Percentiles rank a stretch among this genome's conserved stretches.
phyloP scores from a whole-genome alignment of 2,329 filamentous ascomycete species.

The Colletotrichum tofieldiae region DNA sequence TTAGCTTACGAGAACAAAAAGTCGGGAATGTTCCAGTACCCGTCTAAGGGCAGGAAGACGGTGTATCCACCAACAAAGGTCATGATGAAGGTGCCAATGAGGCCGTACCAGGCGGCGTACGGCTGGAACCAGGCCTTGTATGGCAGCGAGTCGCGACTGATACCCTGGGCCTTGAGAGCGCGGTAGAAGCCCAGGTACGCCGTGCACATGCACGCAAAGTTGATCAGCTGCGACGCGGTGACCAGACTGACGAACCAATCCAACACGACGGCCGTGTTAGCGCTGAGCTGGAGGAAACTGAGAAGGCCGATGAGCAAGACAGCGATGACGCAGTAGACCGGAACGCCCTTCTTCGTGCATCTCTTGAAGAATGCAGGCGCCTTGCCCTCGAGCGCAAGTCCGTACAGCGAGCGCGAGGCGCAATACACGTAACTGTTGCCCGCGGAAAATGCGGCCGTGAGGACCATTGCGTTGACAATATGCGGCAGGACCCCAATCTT shows the following conservation, averaged over 20 bases:
- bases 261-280: constrained; percentile 76
- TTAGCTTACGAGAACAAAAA: constrained; percentile 79
- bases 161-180: constrained; percentile 78
- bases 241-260: constrained; percentile 80
- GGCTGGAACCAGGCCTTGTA: constrained; percentile 81
- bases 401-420: constrained; percentile 78
- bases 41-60: constrained; percentile 75
- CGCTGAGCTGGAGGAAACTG: constrained; percentile 81
- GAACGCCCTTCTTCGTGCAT: constrained; percentile 77
- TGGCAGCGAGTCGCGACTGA: constrained; percentile 77
- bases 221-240: constrained; percentile 82
- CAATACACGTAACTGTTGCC: constrained; percentile 78
- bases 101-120: constrained; percentile 78
- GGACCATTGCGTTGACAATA: constrained; percentile 81
- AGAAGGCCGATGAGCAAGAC: constrained; percentile 79
- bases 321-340: constrained; percentile 79
- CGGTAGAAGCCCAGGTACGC: constrained; percentile 82
- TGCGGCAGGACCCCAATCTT: constrained; percentile 76
- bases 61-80: constrained; percentile 82
- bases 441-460: constrained; percentile 77
- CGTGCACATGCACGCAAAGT: constrained; percentile 78
- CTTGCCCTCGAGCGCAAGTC: constrained; percentile 78
- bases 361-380: constrained; percentile 73
- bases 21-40: constrained; percentile 76
- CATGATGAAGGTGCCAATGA: constrained; percentile 78